phyloP scores from a whole-genome alignment of 441 rosid genomes.

The Pelargonium australe region DNA sequence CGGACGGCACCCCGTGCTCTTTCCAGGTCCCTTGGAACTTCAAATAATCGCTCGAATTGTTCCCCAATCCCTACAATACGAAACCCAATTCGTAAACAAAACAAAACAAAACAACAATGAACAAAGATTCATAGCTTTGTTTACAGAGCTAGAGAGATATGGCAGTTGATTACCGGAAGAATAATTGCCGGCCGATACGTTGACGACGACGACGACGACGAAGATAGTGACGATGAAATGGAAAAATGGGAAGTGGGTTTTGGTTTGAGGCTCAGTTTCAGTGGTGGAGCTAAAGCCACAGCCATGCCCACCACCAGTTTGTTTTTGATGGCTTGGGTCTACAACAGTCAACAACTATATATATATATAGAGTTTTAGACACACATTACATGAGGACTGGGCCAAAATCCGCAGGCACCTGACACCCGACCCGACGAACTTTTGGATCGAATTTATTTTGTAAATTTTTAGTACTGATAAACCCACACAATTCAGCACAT shows the following conservation, averaged over 20 bases:
- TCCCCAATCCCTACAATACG: constrained; percentile 67
- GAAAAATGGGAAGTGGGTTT: constrained; percentile 24
- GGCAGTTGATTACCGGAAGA: constrained; percentile 56
- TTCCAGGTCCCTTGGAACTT: constrained; percentile 48
- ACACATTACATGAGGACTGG: too few relatives aligned
- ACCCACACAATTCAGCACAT: too few relatives aligned
- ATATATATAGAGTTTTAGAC: neutral
- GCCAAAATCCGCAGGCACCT: too few relatives aligned
- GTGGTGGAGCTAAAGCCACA: constrained; percentile 47
- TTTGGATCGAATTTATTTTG: too few relatives aligned
- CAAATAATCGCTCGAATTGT: constrained; percentile 71
- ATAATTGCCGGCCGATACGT: constrained; percentile 68
- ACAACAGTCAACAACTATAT: neutral
- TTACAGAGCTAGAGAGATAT: neutral
- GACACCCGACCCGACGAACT: too few relatives aligned
- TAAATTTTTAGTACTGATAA: too few relatives aligned
- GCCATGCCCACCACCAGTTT: neutral
- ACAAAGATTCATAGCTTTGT: neutral
- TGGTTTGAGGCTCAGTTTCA: constrained; percentile 29
- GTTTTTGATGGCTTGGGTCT: neutral
- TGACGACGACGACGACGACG: constrained; percentile 21
- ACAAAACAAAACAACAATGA: neutral
- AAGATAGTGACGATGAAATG: constrained; percentile 18
- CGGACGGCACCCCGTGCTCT: constrained; percentile 56
- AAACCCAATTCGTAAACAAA: neutral